Conservation (phyloP, 2,329 filamentous ascomycete genomes). For the Cercospora sesami region DNA sequence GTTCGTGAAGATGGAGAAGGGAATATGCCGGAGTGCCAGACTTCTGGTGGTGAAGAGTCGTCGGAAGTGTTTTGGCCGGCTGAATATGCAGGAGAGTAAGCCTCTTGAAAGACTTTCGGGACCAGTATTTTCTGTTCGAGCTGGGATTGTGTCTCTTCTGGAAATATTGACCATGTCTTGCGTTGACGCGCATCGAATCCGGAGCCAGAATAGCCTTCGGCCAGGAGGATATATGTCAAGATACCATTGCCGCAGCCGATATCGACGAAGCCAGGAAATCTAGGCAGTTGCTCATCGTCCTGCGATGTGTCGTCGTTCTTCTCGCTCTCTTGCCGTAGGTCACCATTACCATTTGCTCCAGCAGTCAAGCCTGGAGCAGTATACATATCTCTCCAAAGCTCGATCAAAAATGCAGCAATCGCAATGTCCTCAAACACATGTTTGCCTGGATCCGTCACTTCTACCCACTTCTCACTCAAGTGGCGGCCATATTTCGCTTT, state of each 20-base stretch:
- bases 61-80: neutral
- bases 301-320: neutral
- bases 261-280: conserved; percentile 88
- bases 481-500: conserved; percentile 74
- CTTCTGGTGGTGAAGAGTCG: neutral
- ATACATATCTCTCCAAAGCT: conserved; percentile 89
- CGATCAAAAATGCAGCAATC: conserved; percentile 89
- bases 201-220: conserved; percentile 81
- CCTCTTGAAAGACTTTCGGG: conserved; percentile 49
- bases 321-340: neutral
- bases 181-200: conserved; percentile 87
- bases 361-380: conserved; percentile 1
- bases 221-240: conserved; percentile 75
- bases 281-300: conserved; percentile 22
- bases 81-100: neutral
- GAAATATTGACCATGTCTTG: conserved; percentile 81
- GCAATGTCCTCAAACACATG: conserved; percentile 93
- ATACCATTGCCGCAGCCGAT: conserved; percentile 95
- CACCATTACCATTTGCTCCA: too few relatives aligned
- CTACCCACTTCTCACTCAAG: conserved; percentile 76
- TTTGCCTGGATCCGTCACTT: conserved; percentile 82
- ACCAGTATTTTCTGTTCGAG: conserved; percentile 63
- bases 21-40: conserved; percentile 64
- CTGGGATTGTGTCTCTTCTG: conserved; percentile 47
- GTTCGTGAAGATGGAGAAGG: conserved; percentile 18